Percentiles rank a stretch among this genome's conserved stretches.
These are phyloP conservation scores for Agaricales sp. DNA, from an alignment of 1,284 basidiomycete genomes.

Conservation along the genomic window DNA sequence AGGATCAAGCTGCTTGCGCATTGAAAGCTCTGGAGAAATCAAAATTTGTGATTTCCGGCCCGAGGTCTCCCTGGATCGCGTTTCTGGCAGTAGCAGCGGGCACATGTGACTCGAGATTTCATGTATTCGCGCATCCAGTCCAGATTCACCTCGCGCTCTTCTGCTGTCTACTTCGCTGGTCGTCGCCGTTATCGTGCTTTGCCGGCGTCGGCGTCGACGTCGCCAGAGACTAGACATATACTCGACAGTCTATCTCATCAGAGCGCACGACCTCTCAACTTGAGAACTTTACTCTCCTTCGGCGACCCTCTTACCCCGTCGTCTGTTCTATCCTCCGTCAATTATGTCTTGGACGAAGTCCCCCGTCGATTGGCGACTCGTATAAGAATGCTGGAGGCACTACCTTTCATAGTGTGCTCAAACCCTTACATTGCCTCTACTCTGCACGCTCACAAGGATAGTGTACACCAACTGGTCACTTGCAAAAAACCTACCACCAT, in stretches of 20 bases:
- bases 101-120: no score
- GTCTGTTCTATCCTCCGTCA: constrained; percentile 59
- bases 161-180: background rate
- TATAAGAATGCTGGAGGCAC: constrained; percentile 55
- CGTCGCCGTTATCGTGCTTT: background rate
- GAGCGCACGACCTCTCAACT: constrained; percentile 44
- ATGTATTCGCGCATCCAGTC: background rate
- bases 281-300: constrained; percentile 61
- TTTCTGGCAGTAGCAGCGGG: no score
- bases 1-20: constrained; percentile 84
- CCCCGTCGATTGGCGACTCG: constrained; percentile 65
- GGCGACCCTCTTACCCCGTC: constrained; percentile 60
- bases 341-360: constrained; percentile 62
- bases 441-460: constrained; percentile 63
- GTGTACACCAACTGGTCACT: constrained; percentile 65
- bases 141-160: background rate
- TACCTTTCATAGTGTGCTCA: constrained; percentile 83
- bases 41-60: constrained; percentile 1
- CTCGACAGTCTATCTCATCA: background rate
- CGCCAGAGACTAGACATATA: background rate
- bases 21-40: constrained; percentile 17
- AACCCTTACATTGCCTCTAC: constrained; percentile 80
- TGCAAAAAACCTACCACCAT: constrained; percentile 58
- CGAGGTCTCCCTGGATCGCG: no score
- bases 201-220: background rate